phyloP scores from a whole-genome alignment of 2,329 filamentous ascomycete species.

The Fusarium transvaalense region DNA sequence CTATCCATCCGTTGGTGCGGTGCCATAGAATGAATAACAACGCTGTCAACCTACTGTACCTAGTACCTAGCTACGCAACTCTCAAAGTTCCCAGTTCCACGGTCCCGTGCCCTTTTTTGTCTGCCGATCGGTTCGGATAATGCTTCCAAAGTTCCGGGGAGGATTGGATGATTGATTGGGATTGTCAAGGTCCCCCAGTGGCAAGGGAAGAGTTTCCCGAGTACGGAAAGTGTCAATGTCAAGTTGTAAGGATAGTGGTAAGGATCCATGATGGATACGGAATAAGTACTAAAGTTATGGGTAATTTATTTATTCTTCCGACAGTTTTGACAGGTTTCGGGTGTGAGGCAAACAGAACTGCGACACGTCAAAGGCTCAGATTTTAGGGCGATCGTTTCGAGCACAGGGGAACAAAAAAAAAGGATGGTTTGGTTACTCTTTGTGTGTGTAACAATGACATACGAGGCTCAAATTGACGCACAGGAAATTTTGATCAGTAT shows the following conservation, averaged over 20 bases:
- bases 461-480: constrained; percentile 19
- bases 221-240: constrained; percentile 17
- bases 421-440: too few species aligned
- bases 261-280: constrained; percentile 4
- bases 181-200: constrained; percentile 25
- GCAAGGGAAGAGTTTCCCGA: constrained; percentile 32
- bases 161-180: constrained; percentile 16
- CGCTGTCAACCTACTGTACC: constrained; percentile 1
- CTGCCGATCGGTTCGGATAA: constrained; percentile 47
- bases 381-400: constrained; percentile 13
- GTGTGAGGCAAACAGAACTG: constrained; percentile 19
- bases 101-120: constrained; percentile 34
- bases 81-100: constrained; percentile 35
- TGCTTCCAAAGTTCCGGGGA: constrained; percentile 37
- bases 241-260: constrained; percentile 3
- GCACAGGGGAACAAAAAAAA: neutral
- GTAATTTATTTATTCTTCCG: constrained; percentile 25
- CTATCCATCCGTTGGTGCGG: constrained; percentile 35
- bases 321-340: constrained; percentile 38
- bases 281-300: constrained; percentile 7
- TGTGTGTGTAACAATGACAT: constrained; percentile 1
- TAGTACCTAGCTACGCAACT: neutral
- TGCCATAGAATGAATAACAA: constrained; percentile 7
- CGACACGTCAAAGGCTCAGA: constrained; percentile 31
- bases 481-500: constrained; percentile 8